Base-by-base conservation (phyloP, 192 early-diverging fungal species). In the Coemansia sp. region DNA sequence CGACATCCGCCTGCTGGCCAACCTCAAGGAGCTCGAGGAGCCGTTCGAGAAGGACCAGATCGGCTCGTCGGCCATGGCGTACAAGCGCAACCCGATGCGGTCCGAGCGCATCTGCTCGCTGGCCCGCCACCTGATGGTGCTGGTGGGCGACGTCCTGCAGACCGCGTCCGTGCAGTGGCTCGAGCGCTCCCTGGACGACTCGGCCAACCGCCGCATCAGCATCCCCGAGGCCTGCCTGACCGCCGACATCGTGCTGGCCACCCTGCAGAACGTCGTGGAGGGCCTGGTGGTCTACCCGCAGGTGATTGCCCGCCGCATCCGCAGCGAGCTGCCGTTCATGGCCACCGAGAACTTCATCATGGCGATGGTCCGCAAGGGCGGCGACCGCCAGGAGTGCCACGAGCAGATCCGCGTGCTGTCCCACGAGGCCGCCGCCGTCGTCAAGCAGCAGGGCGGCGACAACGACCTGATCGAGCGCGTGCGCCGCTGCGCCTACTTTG, bases 281-380 rank as follows among this genome's bases (percentile, higher is more conserved):
- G 96, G 96, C 31, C 81, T 98, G 71, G 96, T 98, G 3, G 96
- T 98, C 0, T 98, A 98, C 71, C 94, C 94, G 46, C 83, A 91
- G 72, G 91, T 95, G 37, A 98, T 98, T 72, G 83, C 80, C 33
- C 86, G 90, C 36, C 86, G 92, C 30, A 97, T 98, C 74, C 55
- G 72, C 52, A 91, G 94, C 75, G 96, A 98, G 72, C 79, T 98
- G 38, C 96, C 96, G 44, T 98, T 98, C 75, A 98, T 97, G 96
- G 96, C 96, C n/a, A 98, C 96, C 18, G 96, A 98, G 74, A 98
- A 98, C 80, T 83, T 98, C 48, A 98, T 98, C 77, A 98, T 98
- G 94, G 94, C 91, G 33, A 93, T 96, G 87, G 94, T 97, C 38
- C 93, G 93, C 82, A 88, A 86, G 68, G 94, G 92, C 37, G 96